These are phyloP conservation scores for Gynochthodes officinalis DNA, from an alignment of 257 asterid species.

Conservation along the genomic window DNA sequence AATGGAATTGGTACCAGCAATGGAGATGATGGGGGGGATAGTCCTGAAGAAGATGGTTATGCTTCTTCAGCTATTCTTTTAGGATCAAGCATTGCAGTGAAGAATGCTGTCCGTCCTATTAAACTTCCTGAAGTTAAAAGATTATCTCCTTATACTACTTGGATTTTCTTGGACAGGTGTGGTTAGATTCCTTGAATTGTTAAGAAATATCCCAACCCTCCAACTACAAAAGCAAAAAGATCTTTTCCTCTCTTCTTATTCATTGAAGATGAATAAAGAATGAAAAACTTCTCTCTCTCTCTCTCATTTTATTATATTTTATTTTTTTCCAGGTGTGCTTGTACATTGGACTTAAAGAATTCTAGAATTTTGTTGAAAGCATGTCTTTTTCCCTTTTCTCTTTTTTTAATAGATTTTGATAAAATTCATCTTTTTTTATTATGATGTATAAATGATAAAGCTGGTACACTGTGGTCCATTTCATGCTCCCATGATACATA, in stretches of 20 bases:
- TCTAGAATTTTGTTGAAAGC: not conserved
- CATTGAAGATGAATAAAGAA: not conserved
- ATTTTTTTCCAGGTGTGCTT: too few relatives aligned
- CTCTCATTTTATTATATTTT: not conserved
- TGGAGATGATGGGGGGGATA: constrained; percentile 63
- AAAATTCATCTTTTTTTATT: not conserved
- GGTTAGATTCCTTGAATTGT: constrained; percentile 15
- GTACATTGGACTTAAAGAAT: not conserved
- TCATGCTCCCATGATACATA: not conserved
- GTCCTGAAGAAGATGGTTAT: constrained; percentile 81
- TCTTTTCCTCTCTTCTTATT: not conserved
- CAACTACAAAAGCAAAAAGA: not conserved
- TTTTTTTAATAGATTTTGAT: not conserved
- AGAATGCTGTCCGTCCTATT: constrained; percentile 83
- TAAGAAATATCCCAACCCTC: not conserved
- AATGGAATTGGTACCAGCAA: constrained; percentile 58
- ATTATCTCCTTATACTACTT: constrained; percentile 76
- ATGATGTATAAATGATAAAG: too few relatives aligned
- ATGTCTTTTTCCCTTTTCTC: too few relatives aligned
- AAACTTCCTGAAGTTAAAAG: constrained; percentile 66
- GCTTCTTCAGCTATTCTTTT: constrained; percentile 80
- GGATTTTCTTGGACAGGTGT: constrained; percentile 88
- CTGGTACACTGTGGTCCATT: not conserved
- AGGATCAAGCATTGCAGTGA: constrained; percentile 88
- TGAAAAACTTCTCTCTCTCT: too few relatives aligned